Base-by-base conservation (phyloP, 2,329 filamentous ascomycete genomes). In the Fusarium sp. region DNA sequence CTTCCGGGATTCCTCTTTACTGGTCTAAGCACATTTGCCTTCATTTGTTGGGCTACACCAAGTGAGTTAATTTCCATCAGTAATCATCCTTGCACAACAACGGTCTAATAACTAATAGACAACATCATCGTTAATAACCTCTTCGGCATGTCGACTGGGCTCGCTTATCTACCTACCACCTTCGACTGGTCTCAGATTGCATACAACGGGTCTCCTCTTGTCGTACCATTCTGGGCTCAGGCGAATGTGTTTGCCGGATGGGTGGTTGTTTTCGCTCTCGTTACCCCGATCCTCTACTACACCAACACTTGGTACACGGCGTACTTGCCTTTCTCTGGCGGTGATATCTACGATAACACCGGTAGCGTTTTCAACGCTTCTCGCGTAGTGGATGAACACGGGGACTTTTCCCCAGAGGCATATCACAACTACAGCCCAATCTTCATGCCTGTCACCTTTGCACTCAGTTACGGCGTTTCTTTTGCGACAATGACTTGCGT, bases 181-280 rank as follows among this genome's bases (percentile, higher is more conserved):
- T 56, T 56, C 0, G 54, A 56, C 30, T 56, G 54, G 54, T 56
- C 54, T 0, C 54, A 56, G 7, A 56, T 56, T 9, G 54, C 54
- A 2, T 56, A 56, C 7, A 56, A 56, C 13, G 54, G 54, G 14
- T 57, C 54, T 4, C 48, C 54, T 0, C 54, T 57, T 2, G 54
- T 57, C 2, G 54, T 54, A 0, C 54, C 54, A 2, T 57, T 57
- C 6, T 57, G 48, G 54, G 48, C 54, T 0, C 54, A 57, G 26
- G 54, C 54, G 2, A 54, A 57, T 6, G 54, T 57, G 9, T 57
- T 57, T 3, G 48, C 54, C 0, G 54, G 54, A 0, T 57, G 48
- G 48, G 22, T 54, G 6, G 28, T 57, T 0, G 8, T 54, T 2
- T 54, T 57, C 0, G 54, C 54, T 0, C 48, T 57, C 15, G 30